Base-by-base conservation (phyloP, 352 stramenopile genomes). In the Aphanomyces euteiches region DNA sequence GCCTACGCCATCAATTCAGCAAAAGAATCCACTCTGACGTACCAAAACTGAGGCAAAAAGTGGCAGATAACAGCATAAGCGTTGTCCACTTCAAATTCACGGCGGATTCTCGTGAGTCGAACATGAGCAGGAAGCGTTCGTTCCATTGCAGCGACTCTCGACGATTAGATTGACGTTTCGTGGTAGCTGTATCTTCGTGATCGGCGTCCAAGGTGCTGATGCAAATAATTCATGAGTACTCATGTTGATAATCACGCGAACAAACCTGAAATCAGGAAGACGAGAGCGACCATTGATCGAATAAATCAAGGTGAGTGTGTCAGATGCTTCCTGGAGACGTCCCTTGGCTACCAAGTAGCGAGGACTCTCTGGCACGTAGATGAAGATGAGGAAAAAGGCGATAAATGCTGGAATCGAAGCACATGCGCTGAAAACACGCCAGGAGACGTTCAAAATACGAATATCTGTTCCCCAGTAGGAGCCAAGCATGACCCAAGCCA, bases 401-500 rank as follows among this genome's bases (percentile, higher is more conserved):
- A 81, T 72, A 19, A 89, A 75, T 10, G 87, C 93, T 5, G 89
- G 89, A 4, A 95, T 56, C 1, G 83, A 85, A 37, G 90, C 85
- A 7, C 90, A 75, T 0, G 75, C 77, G 1, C 87, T 88, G 64
- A 95, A 96, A 71, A 79, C 88, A 8, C 88, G 83, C 89, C 89
- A 96, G 40, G 79, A 89, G 17, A 94, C 74, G 10, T 90, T 72
- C 48, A 90, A 59, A 63, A 92, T 90, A 63, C 80, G 81, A 39
- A 87, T 72, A 0, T 81, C 82, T 50, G 77, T 76, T 38, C 58
- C 77, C 59, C 59, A 67, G 68, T 85, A 78, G 59, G 88, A 90
- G 64, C 82, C 83, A 36, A 92, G 73, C 79, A 97, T 90, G 40
- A 96, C 67, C 90, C 90, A 97, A 28, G 88, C 90, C 4, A 83